phyloP scores from a whole-genome alignment of 768 basidiomycete species.

The Scleroderma citrinum region DNA sequence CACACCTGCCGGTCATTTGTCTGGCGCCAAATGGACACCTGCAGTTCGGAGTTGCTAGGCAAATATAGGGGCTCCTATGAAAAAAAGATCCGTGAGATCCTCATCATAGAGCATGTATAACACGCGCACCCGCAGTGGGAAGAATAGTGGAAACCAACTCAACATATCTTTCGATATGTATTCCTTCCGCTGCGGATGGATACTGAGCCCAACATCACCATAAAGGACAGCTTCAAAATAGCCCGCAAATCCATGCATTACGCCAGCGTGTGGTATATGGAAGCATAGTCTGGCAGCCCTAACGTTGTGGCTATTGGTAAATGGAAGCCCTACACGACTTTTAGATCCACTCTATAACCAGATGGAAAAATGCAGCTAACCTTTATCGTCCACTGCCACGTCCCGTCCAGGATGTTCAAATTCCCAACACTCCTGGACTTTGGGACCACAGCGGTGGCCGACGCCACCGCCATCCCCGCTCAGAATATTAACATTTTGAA shows the following conservation, averaged over 20 bases:
- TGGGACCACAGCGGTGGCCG: constrained; percentile 67
- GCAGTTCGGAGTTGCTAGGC: constrained; percentile 86
- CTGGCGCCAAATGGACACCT: constrained; percentile 91
- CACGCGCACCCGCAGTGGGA: constrained; percentile 76
- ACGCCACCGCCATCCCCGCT: constrained; percentile 65
- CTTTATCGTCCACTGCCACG: constrained; percentile 63
- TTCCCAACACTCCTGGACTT: constrained; percentile 94
- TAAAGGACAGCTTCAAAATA: constrained; percentile 97
- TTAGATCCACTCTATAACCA: constrained; percentile 7
- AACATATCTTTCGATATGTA: constrained; percentile 92
- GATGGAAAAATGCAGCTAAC: constrained; percentile 32
- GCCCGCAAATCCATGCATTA: constrained; percentile 90
- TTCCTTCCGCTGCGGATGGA: constrained; percentile 86
- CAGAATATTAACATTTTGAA: constrained; percentile 86
- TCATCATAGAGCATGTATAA: not conserved
- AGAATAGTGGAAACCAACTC: constrained; percentile 98
- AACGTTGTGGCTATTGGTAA: constrained; percentile 95
- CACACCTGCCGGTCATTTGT: constrained; percentile 88
- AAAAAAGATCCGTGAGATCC: constrained; percentile 1
- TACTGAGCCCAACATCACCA: constrained; percentile 83
- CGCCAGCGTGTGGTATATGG: constrained; percentile 91
- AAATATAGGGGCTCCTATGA: constrained; percentile 86
- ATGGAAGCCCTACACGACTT: constrained; percentile 59
- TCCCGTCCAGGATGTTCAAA: constrained; percentile 92
- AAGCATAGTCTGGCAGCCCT: constrained; percentile 83